Conservation (phyloP, 768 basidiomycete genomes). For the Gymnopilus dilepis region DNA sequence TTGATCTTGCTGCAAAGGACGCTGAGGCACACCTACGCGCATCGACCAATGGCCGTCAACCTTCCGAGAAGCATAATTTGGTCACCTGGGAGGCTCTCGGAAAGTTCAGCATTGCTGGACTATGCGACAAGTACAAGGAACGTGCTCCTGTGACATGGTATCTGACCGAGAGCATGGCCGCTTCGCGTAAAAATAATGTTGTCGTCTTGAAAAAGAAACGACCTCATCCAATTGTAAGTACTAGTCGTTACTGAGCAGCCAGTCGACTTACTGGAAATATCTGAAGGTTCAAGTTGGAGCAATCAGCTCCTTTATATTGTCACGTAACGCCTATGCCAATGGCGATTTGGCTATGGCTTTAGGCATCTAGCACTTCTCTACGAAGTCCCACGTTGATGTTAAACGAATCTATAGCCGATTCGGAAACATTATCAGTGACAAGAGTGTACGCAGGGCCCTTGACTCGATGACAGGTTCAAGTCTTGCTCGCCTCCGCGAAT, state of each 20-base stretch:
- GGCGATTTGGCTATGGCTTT: not conserved
- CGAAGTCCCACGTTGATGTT: not conserved
- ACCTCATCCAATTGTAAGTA: not conserved
- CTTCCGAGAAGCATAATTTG: not conserved
- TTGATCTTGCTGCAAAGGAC: not conserved
- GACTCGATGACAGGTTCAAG: constrained; percentile 20
- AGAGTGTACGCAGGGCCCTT: constrained; percentile 20
- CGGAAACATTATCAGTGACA: constrained; percentile 24
- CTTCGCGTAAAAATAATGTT: not conserved
- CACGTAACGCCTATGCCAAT: not conserved
- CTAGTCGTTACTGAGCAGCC: too few relatives aligned
- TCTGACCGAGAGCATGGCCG: not conserved
- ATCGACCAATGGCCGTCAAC: not conserved
- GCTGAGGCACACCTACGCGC: not conserved
- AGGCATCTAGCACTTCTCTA: not conserved
- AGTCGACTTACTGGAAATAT: too few relatives aligned
- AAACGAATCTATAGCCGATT: constrained; percentile 22
- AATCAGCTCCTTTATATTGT: not conserved
- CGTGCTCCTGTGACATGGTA: not conserved
- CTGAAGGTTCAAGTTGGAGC: not conserved
- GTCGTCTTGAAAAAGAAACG: not conserved
- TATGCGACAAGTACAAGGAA: not conserved
- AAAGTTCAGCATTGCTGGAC: not conserved
- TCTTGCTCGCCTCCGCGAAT: constrained; percentile 1
- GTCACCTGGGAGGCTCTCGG: not conserved